Base-by-base conservation (phyloP, 2,329 filamentous ascomycete genomes). In the Stagonosporopsis tanaceti region DNA sequence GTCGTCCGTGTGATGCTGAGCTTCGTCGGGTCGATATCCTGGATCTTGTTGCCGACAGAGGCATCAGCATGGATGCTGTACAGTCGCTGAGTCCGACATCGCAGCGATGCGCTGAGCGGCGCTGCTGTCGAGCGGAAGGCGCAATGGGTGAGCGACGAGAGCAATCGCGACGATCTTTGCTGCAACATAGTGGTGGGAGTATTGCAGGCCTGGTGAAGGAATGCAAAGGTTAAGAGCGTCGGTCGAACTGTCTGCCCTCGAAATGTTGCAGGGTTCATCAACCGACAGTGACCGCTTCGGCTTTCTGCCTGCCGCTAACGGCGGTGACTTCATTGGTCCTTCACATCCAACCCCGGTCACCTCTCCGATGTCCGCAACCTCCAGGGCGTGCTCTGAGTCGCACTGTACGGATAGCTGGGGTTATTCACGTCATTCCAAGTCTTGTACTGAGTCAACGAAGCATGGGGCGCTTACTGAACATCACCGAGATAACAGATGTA, bases 11-110 rank as follows among this genome's bases (percentile, higher is more conserved):
- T 88, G 71, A 97, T 83, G 46, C 83, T 81, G 59, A 98, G 86
- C 78, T 89, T 89, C 37, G 87, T 85, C n/a, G 89, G 80, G 76
- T 98, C 92, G 64, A 98, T 85, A 53, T 86, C 87, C 53, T 85
- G 83, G 30, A 88, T 84, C 74, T 85, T 84, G 11, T 82, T 76
- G 53, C 79, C 76, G 22, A 74, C 74, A 61, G 79, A 78, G 58
- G 79, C 79, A 59, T 80, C 78, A 56, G 80, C 78, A 57, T 78
- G 76, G 47, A 82, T 76, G 73, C 80, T 84, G 74, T 84, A 85
- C 42, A 72, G 69, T 67, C 80, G 59, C 64, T 65, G 63, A 57
- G 62, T 78, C 75, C 79, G 79, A 79, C 77, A 82, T 79, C 78
- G 72, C 67, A 77, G 71, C 34, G 74, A 69, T 47, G 71, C 67